A percentile compares a stretch with the other conserved stretches of the same genome.
Conservation (phyloP, 139 green algal genomes). For the Astrephomene gubernaculifera region DNA sequence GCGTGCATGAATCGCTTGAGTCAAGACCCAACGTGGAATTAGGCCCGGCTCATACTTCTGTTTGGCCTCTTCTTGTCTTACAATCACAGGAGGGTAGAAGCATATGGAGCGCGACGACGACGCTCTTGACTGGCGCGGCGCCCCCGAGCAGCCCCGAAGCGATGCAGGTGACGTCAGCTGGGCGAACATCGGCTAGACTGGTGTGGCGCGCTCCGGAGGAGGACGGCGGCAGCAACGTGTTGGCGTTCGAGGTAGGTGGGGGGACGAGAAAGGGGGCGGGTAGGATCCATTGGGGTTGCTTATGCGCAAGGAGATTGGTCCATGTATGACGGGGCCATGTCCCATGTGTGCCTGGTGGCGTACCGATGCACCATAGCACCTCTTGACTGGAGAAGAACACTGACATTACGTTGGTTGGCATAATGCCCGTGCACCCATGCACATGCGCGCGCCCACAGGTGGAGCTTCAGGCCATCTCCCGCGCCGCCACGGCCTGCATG, state of each 20-base stretch:
- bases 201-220: constrained; percentile 65
- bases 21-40: too few species aligned
- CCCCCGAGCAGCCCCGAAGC: constrained; percentile 43
- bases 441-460: too few species aligned
- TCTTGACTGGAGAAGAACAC: too few species aligned
- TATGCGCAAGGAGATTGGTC: too few species aligned
- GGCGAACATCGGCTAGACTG: constrained; percentile 63
- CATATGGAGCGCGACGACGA: constrained; percentile 45
- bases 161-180: constrained; percentile 47
- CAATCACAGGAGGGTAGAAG: constrained; percentile 63
- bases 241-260: constrained; percentile 45
- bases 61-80: too few species aligned
- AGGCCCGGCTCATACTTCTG: too few species aligned
- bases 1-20: too few species aligned
- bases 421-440: not conserved
- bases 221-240: constrained; percentile 69
- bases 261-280: not conserved
- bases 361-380: not conserved
- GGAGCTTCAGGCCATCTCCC: constrained; percentile 71
- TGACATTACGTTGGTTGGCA: not conserved
- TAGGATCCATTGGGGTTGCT: too few species aligned
- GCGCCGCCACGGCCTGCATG: constrained; percentile 59
- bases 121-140: constrained; percentile 45
- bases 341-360: not conserved
- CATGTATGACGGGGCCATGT: too few species aligned